Evolutionary conservation across 139 green algal species (phyloP).

Genomic region (Chlamydomonas schloesseri): DNA sequence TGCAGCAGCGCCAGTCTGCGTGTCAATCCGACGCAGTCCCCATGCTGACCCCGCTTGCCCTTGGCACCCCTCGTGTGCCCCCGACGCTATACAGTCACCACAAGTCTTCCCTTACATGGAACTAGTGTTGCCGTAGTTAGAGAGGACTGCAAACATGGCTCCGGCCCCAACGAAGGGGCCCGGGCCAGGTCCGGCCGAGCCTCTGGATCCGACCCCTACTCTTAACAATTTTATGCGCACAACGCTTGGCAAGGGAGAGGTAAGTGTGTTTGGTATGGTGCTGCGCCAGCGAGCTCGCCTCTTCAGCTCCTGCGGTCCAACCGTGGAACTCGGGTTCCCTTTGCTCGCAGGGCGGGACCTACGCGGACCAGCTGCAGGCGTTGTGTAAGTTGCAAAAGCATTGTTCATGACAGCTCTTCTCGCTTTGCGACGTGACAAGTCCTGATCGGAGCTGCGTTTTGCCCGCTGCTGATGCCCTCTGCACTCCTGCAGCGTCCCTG

Average conservation of each 20-base stretch:
- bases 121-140: too few relatives aligned
- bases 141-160: too few relatives aligned
- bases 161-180: too few relatives aligned
- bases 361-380: constrained; percentile 14
- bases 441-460: not conserved
- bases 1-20: too few relatives aligned
- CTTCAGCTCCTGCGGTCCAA: not conserved
- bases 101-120: too few relatives aligned
- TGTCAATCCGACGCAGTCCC: too few relatives aligned
- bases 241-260: constrained; percentile 48
- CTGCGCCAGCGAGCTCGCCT: not conserved
- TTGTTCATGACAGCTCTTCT: not conserved
- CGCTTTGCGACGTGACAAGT: not conserved
- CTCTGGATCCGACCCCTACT: constrained; percentile 23
- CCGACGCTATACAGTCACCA: too few relatives aligned
- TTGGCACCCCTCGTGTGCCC: too few relatives aligned
- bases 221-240: constrained; percentile 44
- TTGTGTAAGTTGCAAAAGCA: constrained; percentile 14
- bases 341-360: constrained; percentile 4
- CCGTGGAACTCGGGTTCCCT: not conserved
- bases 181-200: too few relatives aligned
- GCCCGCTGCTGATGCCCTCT: not conserved
- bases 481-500: not conserved
- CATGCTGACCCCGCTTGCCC: too few relatives aligned
- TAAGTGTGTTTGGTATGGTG: not conserved